A percentile compares a stretch with the other conserved stretches of the same genome.
phyloP scores from a whole-genome alignment of 2,329 filamentous ascomycete species.

The Xylariales sp. region DNA sequence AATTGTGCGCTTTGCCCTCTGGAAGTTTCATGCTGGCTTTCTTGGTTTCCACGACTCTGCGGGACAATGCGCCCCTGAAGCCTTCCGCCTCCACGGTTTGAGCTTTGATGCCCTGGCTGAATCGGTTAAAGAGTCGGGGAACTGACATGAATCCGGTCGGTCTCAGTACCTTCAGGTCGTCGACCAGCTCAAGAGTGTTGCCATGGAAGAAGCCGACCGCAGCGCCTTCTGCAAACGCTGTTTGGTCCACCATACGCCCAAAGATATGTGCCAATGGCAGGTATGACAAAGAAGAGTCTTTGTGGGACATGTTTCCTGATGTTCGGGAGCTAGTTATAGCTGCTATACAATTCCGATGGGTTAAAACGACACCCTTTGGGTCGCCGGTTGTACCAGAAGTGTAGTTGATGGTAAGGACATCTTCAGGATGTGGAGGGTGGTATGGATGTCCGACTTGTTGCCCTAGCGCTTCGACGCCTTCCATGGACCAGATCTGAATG shows the following conservation, averaged over 20 bases:
- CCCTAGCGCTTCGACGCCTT: conserved; percentile 78
- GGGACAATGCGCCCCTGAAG: conserved; percentile 73
- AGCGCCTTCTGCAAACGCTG: conserved; percentile 64
- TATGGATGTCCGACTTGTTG: conserved; percentile 63
- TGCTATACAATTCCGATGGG: conserved; percentile 75
- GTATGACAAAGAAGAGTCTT: conserved; percentile 75
- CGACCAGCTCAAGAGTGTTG: conserved; percentile 77
- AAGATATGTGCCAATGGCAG: conserved; percentile 93
- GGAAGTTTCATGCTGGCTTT: conserved; percentile 70
- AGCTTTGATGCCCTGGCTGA: conserved; percentile 75
- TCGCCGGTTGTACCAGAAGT: conserved; percentile 80
- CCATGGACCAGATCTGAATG: conserved; percentile 73
- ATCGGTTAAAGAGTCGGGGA: conserved; percentile 85
- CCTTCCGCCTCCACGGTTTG: conserved; percentile 76
- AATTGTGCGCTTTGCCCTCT: conserved; percentile 70
- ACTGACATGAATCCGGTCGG: conserved; percentile 85
- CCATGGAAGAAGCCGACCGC: conserved; percentile 91
- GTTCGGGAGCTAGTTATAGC: conserved; percentile 60
- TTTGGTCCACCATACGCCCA: conserved; percentile 77
- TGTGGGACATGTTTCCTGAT: conserved; percentile 42
- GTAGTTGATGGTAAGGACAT: conserved; percentile 87
- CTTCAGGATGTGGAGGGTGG: conserved; percentile 66
- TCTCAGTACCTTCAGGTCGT: conserved; percentile 83
- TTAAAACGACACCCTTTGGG: conserved; percentile 80
- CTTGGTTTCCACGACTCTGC: conserved; percentile 76